phyloP scores from a whole-genome alignment of 805 yeast genomes.

The Zygoascus bituminiphila region DNA sequence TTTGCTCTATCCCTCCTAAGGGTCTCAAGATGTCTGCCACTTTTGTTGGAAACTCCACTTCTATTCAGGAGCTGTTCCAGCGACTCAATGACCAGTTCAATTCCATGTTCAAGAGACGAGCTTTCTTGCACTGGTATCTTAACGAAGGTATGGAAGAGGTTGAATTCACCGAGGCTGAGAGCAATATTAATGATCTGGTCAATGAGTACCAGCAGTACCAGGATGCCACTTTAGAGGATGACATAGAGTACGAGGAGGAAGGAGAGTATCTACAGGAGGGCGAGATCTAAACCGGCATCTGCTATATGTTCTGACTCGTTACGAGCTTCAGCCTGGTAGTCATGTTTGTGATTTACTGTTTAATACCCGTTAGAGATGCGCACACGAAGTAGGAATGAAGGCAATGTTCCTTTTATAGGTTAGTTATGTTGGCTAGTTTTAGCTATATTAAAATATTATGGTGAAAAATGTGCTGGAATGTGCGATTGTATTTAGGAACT shows the following conservation, averaged over 20 bases:
- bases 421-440: too few species aligned
- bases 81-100: slow-evolving; percentile 85
- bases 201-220: slow-evolving; percentile 90
- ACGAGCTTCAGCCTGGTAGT: too few species aligned
- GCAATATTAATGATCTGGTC: slow-evolving; percentile 81
- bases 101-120: slow-evolving; percentile 89
- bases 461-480: neutral
- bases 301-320: too few species aligned
- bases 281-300: neutral
- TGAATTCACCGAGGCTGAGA: slow-evolving; percentile 91
- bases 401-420: neutral
- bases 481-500: too few species aligned
- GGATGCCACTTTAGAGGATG: slow-evolving; percentile 67
- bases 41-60: slow-evolving; percentile 86
- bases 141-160: slow-evolving; percentile 94
- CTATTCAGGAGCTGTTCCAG: slow-evolving; percentile 83
- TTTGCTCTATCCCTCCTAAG: slow-evolving; percentile 83
- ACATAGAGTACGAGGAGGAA: slow-evolving; percentile 47
- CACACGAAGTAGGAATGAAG: neutral
- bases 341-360: too few species aligned
- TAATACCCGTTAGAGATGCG: neutral
- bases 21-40: slow-evolving; percentile 86
- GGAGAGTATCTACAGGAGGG: neutral
- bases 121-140: slow-evolving; percentile 94
- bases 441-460: too few species aligned